Base-by-base conservation (phyloP, 768 basidiomycete species). In the Pisolithus albus region DNA sequence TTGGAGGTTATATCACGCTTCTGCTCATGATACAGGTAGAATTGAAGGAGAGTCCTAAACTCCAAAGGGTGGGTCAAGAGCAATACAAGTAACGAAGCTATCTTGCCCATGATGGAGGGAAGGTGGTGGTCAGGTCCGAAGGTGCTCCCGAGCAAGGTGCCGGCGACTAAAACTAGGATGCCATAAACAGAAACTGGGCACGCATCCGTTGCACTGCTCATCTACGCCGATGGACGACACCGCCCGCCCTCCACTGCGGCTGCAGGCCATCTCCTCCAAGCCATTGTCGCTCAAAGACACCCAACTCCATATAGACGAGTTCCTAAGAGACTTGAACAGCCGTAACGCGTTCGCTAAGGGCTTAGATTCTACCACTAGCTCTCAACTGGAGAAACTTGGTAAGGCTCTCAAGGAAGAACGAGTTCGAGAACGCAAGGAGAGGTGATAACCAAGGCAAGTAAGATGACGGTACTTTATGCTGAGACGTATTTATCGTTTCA, bases 11-110 rank as follows among this genome's bases (percentile, higher is more conserved):
- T 88, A 61, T 94, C 89, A 59, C 92, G 83, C 61, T 82, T 82
- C 57, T 78, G 75, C 54, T 92, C 84, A 68, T 92, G 81, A 70
- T 84, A 93, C 32, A 96, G 59, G 59, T 80, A 81, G 74, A 85
- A 97, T 61, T 92, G 88, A 23, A 94, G 58, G 32, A 97, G 77
- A 28, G 81, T 83, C 57, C 83, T 82, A 65, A 94, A 87, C 65
- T 99, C 95, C 54, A 77, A 62, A 13, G 92, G 92, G 57, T 90
- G 91, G 0, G 85, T 84, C 63, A 92, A 64, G 56, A 86, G 72
- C 26, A 92, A 74, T 36, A 76, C 70, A 55, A 90, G 67, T 80
- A 84, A 83, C 13, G 65, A 54, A 50, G 79, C 77, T 8, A 75
- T 59, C 55, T 76, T 70, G 52, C 74, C 77, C 84, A 88, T 82